Evolutionary conservation across 352 stramenopile species (phyloP).

Genomic region (Phytophthora ramorum): DNA sequence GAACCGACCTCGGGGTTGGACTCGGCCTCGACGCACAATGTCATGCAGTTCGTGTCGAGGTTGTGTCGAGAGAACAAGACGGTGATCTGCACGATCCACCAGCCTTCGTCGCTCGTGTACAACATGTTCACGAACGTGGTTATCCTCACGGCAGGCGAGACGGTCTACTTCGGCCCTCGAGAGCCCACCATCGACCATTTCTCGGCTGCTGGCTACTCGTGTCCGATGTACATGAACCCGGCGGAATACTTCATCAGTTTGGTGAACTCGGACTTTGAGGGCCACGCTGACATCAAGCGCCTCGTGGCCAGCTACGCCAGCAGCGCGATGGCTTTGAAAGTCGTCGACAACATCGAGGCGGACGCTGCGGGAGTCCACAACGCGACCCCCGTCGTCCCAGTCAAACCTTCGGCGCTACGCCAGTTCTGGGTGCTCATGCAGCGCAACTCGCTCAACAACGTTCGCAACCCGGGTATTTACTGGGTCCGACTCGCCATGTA

Average conservation of each 20-base stretch:
- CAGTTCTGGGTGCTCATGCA: constrained; percentile 63
- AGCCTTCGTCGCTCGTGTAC: constrained; percentile 71
- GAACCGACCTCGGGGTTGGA: constrained; percentile 95
- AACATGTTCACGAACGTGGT: constrained; percentile 72
- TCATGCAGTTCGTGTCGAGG: constrained; percentile 81
- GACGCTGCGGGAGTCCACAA: constrained; percentile 2
- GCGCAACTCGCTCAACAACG: constrained; percentile 63
- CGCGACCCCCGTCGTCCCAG: constrained; percentile 24
- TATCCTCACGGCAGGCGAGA: constrained; percentile 75
- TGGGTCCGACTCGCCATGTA: constrained; percentile 81
- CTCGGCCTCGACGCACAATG: constrained; percentile 82
- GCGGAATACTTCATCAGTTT: constrained; percentile 68
- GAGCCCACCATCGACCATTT: constrained; percentile 62
- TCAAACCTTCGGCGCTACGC: constrained; percentile 41
- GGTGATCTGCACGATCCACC: constrained; percentile 88
- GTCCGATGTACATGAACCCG: constrained; percentile 67
- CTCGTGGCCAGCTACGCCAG: constrained; percentile 5
- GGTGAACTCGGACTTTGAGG: constrained; percentile 63
- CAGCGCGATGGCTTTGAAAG: constrained; percentile 8
- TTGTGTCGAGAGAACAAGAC: constrained; percentile 70
- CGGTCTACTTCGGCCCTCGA: constrained; percentile 90
- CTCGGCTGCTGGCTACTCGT: constrained; percentile 46
- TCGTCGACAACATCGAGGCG: constrained; percentile 19
- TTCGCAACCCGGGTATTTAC: constrained; percentile 71
- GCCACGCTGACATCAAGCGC: constrained; percentile 23